Conservation (phyloP, 345 rosid species). For the Fremontodendron californicum region DNA sequence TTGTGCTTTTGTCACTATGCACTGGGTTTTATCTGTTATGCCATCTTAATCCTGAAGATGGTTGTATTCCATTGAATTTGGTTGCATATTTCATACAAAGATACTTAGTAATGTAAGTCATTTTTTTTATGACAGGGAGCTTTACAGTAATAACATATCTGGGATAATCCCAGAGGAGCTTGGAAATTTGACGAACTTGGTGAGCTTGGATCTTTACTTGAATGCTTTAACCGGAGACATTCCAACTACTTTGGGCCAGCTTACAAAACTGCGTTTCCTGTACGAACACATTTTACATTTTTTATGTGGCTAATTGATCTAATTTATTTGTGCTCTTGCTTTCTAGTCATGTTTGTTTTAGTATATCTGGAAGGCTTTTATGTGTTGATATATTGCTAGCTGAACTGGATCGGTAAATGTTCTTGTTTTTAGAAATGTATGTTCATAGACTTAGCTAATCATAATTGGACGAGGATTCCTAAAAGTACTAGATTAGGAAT, state of each 20-base stretch:
- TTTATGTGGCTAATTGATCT: not conserved
- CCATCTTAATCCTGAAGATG: not conserved
- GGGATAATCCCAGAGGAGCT: slow-evolving; percentile 74
- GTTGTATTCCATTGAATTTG: not conserved
- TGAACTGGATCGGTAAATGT: not conserved
- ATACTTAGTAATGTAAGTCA: not conserved
- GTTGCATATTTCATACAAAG: not conserved
- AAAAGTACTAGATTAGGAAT: not conserved
- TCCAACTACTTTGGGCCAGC: slow-evolving; percentile 56
- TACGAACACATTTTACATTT: slow-evolving; percentile 32
- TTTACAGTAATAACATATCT: slow-evolving; percentile 65
- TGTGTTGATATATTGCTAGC: not conserved
- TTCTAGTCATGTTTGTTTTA: not conserved
- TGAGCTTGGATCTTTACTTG: slow-evolving; percentile 95
- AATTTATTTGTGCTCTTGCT: not conserved
- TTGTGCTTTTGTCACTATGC: not conserved
- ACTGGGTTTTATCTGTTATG: not conserved
- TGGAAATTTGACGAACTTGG: slow-evolving; percentile 73
- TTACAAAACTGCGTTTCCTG: slow-evolving; percentile 65
- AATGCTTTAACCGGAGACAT: slow-evolving; percentile 56
- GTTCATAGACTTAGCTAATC: not conserved
- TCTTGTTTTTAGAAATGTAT: not conserved
- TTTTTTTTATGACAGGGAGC: slow-evolving; percentile 60
- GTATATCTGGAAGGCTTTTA: not conserved
- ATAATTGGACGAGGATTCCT: not conserved